Conservation (phyloP, 2,329 filamentous ascomycete genomes). For the Cytospora mali region DNA sequence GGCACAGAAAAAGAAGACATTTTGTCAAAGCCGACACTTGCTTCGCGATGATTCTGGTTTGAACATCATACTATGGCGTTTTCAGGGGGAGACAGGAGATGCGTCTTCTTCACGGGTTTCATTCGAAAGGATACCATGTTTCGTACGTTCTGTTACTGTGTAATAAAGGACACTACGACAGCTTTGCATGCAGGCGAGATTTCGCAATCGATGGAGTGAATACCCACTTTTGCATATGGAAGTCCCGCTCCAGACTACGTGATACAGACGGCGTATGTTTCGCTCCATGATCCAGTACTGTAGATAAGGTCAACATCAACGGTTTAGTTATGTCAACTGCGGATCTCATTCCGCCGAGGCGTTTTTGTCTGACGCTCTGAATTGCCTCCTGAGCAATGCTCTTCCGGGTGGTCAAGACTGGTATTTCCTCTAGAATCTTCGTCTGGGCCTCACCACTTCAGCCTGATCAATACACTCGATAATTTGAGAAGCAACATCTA, state of each 20-base stretch:
- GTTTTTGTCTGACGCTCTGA: background rate
- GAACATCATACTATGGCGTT: background rate
- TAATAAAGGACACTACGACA: background rate
- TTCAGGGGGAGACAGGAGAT: background rate
- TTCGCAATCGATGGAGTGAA: background rate
- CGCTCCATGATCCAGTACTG: background rate
- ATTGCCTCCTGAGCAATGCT: background rate
- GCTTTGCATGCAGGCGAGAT: background rate
- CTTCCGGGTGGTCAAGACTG: too few relatives aligned
- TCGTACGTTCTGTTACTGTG: background rate
- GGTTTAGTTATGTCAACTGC: background rate
- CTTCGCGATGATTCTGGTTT: background rate
- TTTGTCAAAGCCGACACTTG: constrained; percentile 3
- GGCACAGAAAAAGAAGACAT: constrained; percentile 10
- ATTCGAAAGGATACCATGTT: background rate
- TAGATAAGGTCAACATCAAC: background rate
- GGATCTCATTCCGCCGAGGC: background rate
- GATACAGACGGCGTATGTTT: background rate
- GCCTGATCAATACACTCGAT: background rate
- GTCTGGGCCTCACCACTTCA: too few relatives aligned
- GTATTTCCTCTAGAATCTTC: too few relatives aligned
- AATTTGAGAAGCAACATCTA: background rate
- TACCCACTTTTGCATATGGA: background rate
- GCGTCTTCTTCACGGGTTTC: background rate
- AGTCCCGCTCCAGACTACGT: background rate